Evolutionary conservation across 2,329 filamentous ascomycete species (phyloP).

Genomic region (Podosphaera xanthii): DNA sequence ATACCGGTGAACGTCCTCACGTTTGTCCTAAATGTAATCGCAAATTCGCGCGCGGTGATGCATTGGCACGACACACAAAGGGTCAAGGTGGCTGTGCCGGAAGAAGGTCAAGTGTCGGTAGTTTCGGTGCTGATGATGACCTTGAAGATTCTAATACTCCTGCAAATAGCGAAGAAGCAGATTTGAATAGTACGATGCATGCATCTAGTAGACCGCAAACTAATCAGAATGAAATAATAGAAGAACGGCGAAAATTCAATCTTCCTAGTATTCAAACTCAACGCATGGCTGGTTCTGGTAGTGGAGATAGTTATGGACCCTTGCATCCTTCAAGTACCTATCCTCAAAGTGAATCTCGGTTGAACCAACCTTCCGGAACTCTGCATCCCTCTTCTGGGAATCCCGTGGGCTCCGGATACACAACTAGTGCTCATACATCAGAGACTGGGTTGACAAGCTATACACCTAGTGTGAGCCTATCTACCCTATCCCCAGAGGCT

Average conservation of each 20-base stretch:
- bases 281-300: constrained; percentile 30
- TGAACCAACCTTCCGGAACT: constrained; percentile 25
- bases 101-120: constrained; percentile 63
- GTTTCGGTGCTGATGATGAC: constrained; percentile 61
- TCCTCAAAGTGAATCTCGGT: constrained; percentile 38
- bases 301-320: constrained; percentile 25
- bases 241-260: constrained; percentile 40
- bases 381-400: constrained; percentile 40
- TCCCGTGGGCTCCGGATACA: constrained; percentile 29
- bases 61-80: constrained; percentile 82
- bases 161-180: constrained; percentile 28
- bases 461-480: constrained; percentile 26
- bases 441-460: constrained; percentile 16
- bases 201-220: constrained; percentile 21
- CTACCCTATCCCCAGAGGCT: constrained; percentile 24
- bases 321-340: constrained; percentile 54
- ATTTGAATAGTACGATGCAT: constrained; percentile 33
- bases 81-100: constrained; percentile 89
- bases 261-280: constrained; percentile 54
- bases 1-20: constrained; percentile 88
- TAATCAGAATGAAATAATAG: constrained; percentile 34
- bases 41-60: constrained; percentile 87
- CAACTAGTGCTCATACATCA: constrained; percentile 17
- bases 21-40: constrained; percentile 87
- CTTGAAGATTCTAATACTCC: constrained; percentile 28